Base-by-base conservation (phyloP, 1,284 basidiomycete species). In the Omphalotus olearius region DNA sequence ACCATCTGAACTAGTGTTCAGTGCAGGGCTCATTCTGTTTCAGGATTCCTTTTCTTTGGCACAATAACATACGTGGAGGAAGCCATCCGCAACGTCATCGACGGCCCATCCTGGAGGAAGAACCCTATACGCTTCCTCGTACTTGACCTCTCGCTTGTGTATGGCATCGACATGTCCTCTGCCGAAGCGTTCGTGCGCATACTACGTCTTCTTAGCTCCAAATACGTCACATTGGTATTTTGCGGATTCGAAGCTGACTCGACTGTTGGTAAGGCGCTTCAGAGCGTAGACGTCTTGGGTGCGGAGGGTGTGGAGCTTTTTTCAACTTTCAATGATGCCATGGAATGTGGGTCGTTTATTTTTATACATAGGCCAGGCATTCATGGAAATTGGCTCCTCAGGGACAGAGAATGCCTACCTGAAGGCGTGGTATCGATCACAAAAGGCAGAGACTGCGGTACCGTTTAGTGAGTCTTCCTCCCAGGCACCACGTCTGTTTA, bases 171-270 rank as follows among this genome's bases (percentile, higher is more conserved):
- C 68, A 90, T 98, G 77, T 95, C 91, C 0, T 85, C 94, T 0
- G 93, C 95, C 1, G 96, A 99, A 64, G 94, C 95, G 0, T 94
- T 98, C 60, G 88, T 98, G 45, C 82, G 96, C 18, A 80, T 98
- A 20, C 93, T 97, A 61, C 78, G 95, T 10, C 65, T 98, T 14
- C 74, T 98, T 18, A 74, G 80, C 10, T 80, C 82, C 10, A 91
- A 89, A 61, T 78, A 78, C 11, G 88, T 98, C 39, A 79, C 88
- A 1, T 76, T 99, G 20, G 92, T 98, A 14, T 81, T 98, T 55
- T 98, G 94, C 65, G 96, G 97, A 0, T 82, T 91, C 42, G 64
- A 71, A 3, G 72, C 75, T 0, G 79, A 85, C 6, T 83, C 83
- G 0, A 63, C 78, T 0, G 78, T 93, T 1, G 85, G 84, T 0